Evolutionary conservation across 164 flowering plant species (phyloP).

Genomic region (Santalum album): DNA sequence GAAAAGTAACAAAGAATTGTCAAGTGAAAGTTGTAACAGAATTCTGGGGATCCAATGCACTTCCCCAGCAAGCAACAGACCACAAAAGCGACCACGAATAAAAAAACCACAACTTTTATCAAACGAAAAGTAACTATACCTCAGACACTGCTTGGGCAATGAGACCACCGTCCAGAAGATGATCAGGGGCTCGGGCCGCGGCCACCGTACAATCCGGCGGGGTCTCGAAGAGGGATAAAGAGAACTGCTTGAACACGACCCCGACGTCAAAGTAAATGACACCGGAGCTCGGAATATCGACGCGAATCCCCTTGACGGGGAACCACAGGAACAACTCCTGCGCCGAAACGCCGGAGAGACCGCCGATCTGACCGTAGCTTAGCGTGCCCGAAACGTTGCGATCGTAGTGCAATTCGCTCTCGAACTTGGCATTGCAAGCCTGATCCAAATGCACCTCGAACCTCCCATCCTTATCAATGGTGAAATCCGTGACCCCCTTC

Average conservation of each 20-base stretch:
- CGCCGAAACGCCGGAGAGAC: constrained; percentile 31
- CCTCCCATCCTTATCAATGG: constrained; percentile 20
- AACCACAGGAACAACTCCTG: constrained; percentile 45
- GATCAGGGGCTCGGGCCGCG: too few species aligned
- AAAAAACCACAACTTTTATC: too few species aligned
- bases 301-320: constrained; percentile 38
- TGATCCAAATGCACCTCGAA: constrained; percentile 31
- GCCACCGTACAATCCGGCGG: constrained; percentile 30
- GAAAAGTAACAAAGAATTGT: too few species aligned
- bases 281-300: constrained; percentile 42
- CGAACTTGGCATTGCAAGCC: constrained; percentile 36
- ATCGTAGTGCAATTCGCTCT: constrained; percentile 33
- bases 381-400: constrained; percentile 28
- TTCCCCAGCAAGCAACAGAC: too few species aligned
- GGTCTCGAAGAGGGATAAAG: constrained; percentile 36
- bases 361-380: constrained; percentile 34
- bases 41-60: too few species aligned
- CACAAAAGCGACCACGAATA: too few species aligned
- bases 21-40: too few species aligned
- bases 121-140: too few species aligned
- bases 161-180: too few species aligned
- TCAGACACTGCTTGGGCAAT: too few species aligned
- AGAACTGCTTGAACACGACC: constrained; percentile 31
- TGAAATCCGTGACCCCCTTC: constrained; percentile 29
- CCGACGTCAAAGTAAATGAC: constrained; percentile 42